Conservation (phyloP, 768 basidiomycete genomes). For the Suillus weaverae region DNA sequence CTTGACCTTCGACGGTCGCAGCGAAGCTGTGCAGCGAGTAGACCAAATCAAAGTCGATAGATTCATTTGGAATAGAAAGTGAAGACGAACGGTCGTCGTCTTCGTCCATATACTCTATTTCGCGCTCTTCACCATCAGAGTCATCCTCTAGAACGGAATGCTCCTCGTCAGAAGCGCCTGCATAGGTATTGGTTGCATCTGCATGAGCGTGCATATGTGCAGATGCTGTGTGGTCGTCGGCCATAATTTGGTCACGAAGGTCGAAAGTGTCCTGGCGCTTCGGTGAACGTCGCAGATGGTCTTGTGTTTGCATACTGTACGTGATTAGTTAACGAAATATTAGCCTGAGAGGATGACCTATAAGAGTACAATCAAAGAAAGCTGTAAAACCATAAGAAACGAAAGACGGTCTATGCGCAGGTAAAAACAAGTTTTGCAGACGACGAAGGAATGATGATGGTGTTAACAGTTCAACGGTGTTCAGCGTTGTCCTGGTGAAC, state of each 20-base stretch:
- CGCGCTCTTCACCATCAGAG: constrained; percentile 71
- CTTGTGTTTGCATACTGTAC: constrained; percentile 29
- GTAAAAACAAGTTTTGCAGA: background rate
- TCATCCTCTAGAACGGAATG: constrained; percentile 87
- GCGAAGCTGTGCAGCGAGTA: constrained; percentile 96
- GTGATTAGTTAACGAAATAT: constrained; percentile 1
- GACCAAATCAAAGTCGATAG: constrained; percentile 91
- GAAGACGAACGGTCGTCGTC: constrained; percentile 80
- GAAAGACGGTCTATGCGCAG: background rate
- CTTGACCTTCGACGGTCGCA: constrained; percentile 97
- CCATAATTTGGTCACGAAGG: constrained; percentile 61
- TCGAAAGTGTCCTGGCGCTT: constrained; percentile 68
- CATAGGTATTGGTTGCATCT: constrained; percentile 43
- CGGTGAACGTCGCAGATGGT: constrained; percentile 21
- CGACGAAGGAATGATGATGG: background rate
- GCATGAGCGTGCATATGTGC: constrained; percentile 48
- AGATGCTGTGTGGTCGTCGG: constrained; percentile 48
- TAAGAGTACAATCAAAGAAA: background rate
- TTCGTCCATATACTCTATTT: constrained; percentile 66
- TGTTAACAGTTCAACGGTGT: background rate
- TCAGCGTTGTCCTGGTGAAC: background rate
- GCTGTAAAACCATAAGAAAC: background rate
- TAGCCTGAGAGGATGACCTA: background rate
- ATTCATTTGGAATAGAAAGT: constrained; percentile 86
- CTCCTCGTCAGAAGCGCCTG: constrained; percentile 62